Evolutionary conservation across 495 filamentous ascomycete genomes (phyloP).

Genomic region (Aspergillus heteromorphus): DNA sequence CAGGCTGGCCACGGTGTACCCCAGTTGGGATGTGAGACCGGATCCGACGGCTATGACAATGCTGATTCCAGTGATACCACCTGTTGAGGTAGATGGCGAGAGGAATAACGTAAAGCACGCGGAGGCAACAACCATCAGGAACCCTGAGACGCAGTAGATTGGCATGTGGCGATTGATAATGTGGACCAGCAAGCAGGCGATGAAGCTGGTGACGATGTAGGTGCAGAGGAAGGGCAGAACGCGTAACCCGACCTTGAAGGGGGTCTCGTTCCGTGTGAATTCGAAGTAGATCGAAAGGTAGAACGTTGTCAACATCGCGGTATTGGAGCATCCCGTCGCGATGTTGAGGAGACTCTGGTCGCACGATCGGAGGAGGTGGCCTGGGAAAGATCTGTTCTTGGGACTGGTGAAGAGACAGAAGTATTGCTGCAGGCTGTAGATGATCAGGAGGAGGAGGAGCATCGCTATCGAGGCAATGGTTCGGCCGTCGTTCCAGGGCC

Average conservation of each 20-base stretch:
- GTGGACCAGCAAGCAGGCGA: no score
- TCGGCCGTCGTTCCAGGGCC: constrained; percentile 43
- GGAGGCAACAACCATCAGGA: neutral
- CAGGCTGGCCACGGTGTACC: constrained; percentile 9
- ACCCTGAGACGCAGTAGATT: constrained; percentile 4
- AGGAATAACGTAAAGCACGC: neutral
- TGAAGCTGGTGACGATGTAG: no score
- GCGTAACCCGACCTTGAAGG: constrained; percentile 33
- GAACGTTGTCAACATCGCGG: constrained; percentile 12
- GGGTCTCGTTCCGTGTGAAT: constrained; percentile 33
- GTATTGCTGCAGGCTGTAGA: constrained; percentile 16
- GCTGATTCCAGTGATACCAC: neutral
- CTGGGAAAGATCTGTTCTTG: constrained; percentile 2
- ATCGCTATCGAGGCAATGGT: constrained; percentile 48
- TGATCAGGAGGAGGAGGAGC: constrained; percentile 39
- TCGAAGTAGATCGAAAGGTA: constrained; percentile 44
- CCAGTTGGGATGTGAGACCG: constrained; percentile 11
- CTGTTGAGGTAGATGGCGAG: neutral
- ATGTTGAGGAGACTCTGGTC: constrained; percentile 9
- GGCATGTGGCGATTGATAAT: constrained; percentile 6
- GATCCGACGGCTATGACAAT: neutral
- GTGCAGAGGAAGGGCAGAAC: constrained; percentile 32
- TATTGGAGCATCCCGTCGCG: constrained; percentile 9
- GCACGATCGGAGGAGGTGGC: constrained; percentile 3
- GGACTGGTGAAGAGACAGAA: constrained; percentile 12